phyloP scores from a whole-genome alignment of 148 eudicot species.

The Chenopodium album region DNA sequence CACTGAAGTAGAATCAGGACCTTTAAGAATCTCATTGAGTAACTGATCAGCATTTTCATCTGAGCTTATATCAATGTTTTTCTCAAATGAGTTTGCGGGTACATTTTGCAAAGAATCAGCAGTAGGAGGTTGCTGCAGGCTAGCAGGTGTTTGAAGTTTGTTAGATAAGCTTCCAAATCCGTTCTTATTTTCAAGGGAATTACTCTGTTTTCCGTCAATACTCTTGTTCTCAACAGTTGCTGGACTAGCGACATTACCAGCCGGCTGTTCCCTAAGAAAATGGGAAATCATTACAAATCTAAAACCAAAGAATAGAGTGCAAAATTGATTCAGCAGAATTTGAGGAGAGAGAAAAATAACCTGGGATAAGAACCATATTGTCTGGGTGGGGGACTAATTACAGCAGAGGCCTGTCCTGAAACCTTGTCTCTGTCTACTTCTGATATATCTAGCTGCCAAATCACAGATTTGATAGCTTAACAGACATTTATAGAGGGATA shows the following conservation, averaged over 20 bases:
- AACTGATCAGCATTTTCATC: conserved; percentile 2
- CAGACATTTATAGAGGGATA: conserved; percentile 6
- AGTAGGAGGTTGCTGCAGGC: conserved; percentile 18
- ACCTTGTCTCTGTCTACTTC: conserved; percentile 72
- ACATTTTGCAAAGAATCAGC: conserved; percentile 15
- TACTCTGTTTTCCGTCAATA: conserved; percentile 8
- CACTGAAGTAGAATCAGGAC: conserved; percentile 7
- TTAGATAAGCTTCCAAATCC: conserved; percentile 14
- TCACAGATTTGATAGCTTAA: conserved; percentile 16
- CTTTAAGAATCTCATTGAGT: conserved; percentile 4
- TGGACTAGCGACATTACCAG: conserved; percentile 32
- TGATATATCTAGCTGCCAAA: conserved; percentile 70
- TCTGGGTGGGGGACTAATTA: conserved; percentile 47
- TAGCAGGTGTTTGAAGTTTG: not conserved
- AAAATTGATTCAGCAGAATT: conserved; percentile 6
- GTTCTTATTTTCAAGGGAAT: conserved; percentile 15
- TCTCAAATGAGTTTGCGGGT: not conserved
- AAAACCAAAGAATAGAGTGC: not conserved
- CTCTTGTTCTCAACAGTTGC: conserved; percentile 17
- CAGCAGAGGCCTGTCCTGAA: conserved; percentile 90
- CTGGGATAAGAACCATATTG: conserved; percentile 34
- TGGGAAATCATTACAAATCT: conserved; percentile 13
- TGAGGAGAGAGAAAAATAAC: conserved; percentile 14
- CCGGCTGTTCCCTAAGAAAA: conserved; percentile 47
- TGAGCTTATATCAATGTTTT: not conserved